Evolutionary conservation across 257 asterid species (phyloP).

Genomic region (Solanum tarapatanum): DNA sequence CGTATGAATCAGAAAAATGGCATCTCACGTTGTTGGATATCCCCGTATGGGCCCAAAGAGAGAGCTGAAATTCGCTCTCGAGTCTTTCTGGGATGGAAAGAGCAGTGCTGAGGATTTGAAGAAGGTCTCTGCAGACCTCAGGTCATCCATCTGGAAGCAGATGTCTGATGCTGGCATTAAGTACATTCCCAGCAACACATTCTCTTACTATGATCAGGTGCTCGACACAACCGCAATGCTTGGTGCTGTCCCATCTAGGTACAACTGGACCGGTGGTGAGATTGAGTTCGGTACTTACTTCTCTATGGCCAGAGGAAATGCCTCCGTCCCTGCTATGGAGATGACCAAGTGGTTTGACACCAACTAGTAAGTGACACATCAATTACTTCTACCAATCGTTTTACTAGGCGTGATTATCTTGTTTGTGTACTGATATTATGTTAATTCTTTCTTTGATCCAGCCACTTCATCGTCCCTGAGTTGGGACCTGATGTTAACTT

Average conservation of each 20-base stretch:
- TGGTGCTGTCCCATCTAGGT: constrained; percentile 50
- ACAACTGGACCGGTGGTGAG: constrained; percentile 45
- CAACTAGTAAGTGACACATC: constrained; percentile 28
- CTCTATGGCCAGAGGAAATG: constrained; percentile 54
- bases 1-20: constrained; percentile 28
- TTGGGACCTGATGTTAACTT: constrained; percentile 21
- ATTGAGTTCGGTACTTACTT: constrained; percentile 35
- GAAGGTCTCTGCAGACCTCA: constrained; percentile 36
- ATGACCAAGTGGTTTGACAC: constrained; percentile 54
- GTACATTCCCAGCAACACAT: constrained; percentile 49
- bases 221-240: constrained; percentile 45
- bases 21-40: constrained; percentile 55
- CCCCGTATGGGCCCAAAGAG: constrained; percentile 59
- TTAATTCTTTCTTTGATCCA: constrained; percentile 1
- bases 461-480: constrained; percentile 33
- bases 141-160: constrained; percentile 54
- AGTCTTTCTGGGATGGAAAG: constrained; percentile 53
- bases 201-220: constrained; percentile 43
- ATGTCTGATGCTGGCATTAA: constrained; percentile 45
- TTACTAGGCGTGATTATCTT: neutral
- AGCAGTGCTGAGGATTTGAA: constrained; percentile 43
- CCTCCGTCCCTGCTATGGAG: constrained; percentile 45
- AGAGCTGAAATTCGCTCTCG: constrained; percentile 49
- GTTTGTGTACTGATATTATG: neutral
- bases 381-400: neutral